Evolutionary conservation across 2,329 filamentous ascomycete genomes (phyloP), one percentile per base, ranked within the genome.

Genomic region (Amauroascus verrucosus): DNA sequence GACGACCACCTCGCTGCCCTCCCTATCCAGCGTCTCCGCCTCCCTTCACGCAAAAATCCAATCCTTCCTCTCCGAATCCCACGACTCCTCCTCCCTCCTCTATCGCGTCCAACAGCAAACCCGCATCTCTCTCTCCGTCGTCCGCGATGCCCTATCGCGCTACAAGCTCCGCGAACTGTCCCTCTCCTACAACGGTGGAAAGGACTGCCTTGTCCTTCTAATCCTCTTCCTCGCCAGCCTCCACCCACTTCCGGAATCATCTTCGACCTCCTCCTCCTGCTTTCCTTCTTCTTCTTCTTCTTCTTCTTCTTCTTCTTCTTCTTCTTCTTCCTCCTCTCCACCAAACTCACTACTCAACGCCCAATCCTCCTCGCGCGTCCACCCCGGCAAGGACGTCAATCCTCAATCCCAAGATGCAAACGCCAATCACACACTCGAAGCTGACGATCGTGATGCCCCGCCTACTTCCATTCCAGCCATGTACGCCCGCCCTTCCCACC

Each of bases 171-270:
- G 84, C 55, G 79, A 94, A 65, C 78, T 97, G 56, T 88, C 90
- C 4, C 77, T 97, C 59, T 95, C 91, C 54, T 98, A 96, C 72
- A 98, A 98, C 63, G 93, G 93, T 65, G 93, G 93, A 57, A 98
- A 98, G 70, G 93, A 97, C 76, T 97, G 91, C 64, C 84, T 97
- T 16, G 90, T 97, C 51, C 82, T 97, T 16, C 77, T 97, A 6
- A 79, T 96, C 63, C 76, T 97, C 59, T 88, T 95, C 65, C 83
- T 97, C 60, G 83, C 85, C 57, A 75, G 75, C 18, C 69, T 83
- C 1, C 65, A 73, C 58, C 50, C 54, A 5, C 45, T 55, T 38
- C 53, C 54, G 16, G 40, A 47, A 24, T 33, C 40, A 24, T 44
- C 26, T 26, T 9, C 43, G 6, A 22, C 41, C 14, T n/a, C n/a